These are phyloP conservation scores for Clitopilus passeckerianus DNA, from an alignment of 768 basidiomycete genomes.

Conservation along the genomic window DNA sequence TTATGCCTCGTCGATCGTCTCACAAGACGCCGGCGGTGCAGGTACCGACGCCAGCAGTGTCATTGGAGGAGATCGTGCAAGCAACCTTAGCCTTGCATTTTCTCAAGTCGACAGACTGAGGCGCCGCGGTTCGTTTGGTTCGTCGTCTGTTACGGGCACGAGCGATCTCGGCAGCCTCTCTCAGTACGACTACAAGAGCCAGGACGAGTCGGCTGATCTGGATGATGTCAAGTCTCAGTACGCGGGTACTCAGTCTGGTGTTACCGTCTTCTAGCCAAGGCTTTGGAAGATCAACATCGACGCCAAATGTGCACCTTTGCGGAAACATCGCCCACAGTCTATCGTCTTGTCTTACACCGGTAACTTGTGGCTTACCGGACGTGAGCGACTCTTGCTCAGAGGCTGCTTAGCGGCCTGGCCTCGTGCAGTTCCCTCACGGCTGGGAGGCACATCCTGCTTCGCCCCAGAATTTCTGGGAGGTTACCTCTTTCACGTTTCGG, in stretches of 20 bases:
- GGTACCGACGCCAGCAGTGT: constrained; percentile 60
- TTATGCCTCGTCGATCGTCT: constrained; percentile 90
- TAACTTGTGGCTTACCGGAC: not conserved
- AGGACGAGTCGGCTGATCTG: constrained; percentile 73
- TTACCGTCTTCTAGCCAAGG: constrained; percentile 73
- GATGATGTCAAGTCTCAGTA: constrained; percentile 92
- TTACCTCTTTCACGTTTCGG: not conserved
- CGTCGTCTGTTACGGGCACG: constrained; percentile 64
- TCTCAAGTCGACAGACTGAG: constrained; percentile 89
- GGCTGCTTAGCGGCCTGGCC: not conserved
- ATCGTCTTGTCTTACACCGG: not conserved
- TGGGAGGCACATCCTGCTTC: not conserved
- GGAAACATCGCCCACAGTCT: not conserved
- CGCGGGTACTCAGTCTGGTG: constrained; percentile 76
- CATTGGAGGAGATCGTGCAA: constrained; percentile 44
- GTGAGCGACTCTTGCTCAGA: not conserved
- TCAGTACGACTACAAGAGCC: constrained; percentile 83
- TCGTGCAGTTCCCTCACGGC: not conserved
- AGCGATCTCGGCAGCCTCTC: constrained; percentile 79
- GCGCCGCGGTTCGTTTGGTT: constrained; percentile 67
- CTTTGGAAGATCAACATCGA: not conserved
- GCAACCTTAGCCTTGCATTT: constrained; percentile 64
- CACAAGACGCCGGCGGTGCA: constrained; percentile 79
- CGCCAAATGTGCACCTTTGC: not conserved
- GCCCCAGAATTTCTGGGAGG: not conserved